Evolutionary conservation across 176 grass and related monocot genomes (phyloP).

Genomic region (Musa beccarii): DNA sequence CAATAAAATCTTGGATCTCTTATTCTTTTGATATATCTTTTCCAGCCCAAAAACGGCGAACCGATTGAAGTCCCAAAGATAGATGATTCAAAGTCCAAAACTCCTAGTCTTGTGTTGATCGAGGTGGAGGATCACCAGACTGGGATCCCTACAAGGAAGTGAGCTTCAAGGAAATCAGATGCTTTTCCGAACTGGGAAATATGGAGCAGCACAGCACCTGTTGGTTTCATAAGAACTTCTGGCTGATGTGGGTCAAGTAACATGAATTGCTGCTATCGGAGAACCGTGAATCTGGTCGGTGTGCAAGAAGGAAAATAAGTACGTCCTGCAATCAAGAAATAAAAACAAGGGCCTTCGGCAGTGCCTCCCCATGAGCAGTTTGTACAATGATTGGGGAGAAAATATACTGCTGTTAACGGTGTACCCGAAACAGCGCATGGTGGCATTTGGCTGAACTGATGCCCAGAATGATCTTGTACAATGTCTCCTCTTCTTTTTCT

Average conservation of each 20-base stretch:
- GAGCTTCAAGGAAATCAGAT: background rate
- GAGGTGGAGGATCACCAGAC: background rate
- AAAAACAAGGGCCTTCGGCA: slow-evolving; percentile 7
- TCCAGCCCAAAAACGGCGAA: slow-evolving; percentile 42
- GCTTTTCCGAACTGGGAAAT: background rate
- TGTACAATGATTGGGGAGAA: slow-evolving; percentile 54
- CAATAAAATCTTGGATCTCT: too few species aligned
- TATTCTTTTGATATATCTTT: background rate
- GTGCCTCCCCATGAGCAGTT: slow-evolving; percentile 42
- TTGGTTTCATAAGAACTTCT: background rate
- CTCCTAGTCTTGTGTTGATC: background rate
- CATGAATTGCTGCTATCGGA: background rate
- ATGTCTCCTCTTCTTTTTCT: background rate
- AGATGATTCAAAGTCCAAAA: slow-evolving; percentile 22
- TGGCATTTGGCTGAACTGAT: background rate
- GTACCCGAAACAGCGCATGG: background rate
- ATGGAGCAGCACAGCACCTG: background rate
- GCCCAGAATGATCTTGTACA: background rate
- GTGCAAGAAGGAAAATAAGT: background rate
- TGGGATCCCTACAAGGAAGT: background rate
- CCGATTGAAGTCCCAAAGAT: slow-evolving; percentile 19
- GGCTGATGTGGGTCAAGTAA: background rate
- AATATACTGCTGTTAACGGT: background rate
- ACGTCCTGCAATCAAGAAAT: background rate
- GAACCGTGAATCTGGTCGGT: background rate